Conservation (phyloP, 345 rosid genomes). For the Rhizophora mangle region DNA sequence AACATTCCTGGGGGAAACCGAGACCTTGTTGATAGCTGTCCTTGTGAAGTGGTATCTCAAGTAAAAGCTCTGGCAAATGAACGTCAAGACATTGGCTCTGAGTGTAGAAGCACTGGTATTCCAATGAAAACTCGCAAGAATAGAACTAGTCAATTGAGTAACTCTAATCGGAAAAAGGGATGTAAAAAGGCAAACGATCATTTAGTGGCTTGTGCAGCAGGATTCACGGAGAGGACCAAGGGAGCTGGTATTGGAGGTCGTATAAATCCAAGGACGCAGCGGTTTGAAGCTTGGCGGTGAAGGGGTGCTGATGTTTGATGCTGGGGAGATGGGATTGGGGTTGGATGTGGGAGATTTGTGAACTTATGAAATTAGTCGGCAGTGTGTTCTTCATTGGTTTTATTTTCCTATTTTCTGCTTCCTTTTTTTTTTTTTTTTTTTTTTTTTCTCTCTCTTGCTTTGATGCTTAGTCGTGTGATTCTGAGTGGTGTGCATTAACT, state of each 20-base stretch:
- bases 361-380: slow-evolving; percentile 32
- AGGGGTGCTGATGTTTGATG: neutral
- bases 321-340: neutral
- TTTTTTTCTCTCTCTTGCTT: slow-evolving; percentile 16
- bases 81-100: slow-evolving; percentile 18
- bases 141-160: slow-evolving; percentile 25
- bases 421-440: slow-evolving; percentile 4
- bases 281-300: slow-evolving; percentile 84
- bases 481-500: neutral
- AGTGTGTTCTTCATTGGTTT: slow-evolving; percentile 2
- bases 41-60: slow-evolving; percentile 42
- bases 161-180: slow-evolving; percentile 32
- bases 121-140: slow-evolving; percentile 16
- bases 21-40: slow-evolving; percentile 32
- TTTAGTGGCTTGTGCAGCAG: slow-evolving; percentile 25
- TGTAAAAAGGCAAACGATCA: slow-evolving; percentile 34
- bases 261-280: slow-evolving; percentile 59
- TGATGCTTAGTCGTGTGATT: slow-evolving; percentile 14
- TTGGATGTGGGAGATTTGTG: slow-evolving; percentile 24
- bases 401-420: too few species aligned
- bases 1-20: slow-evolving; percentile 37
- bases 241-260: slow-evolving; percentile 42
- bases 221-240: slow-evolving; percentile 34
- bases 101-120: slow-evolving; percentile 18
- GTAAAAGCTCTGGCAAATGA: slow-evolving; percentile 25